Base-by-base conservation (phyloP, 2,329 filamentous ascomycete genomes). In the Raffaelea deltoideospora region DNA sequence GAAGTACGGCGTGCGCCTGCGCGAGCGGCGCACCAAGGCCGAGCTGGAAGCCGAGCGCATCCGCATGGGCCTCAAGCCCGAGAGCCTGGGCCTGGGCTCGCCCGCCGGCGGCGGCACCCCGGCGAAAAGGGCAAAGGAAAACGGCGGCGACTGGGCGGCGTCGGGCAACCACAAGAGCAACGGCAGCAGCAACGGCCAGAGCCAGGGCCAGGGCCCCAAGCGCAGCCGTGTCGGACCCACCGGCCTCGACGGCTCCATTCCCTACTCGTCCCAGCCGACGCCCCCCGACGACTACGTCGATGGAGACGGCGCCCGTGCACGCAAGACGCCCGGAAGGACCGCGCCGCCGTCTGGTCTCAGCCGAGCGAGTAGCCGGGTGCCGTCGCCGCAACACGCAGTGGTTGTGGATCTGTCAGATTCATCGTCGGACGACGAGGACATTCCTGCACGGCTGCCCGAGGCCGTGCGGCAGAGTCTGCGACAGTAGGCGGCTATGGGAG, bases 1-100 rank as follows among this genome's bases (percentile, higher is more conserved):
- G 48, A 71, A 63, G 41, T 73, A 65, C 41, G 69, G 69, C n/a
- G 67, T 75, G 23, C 59, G 61, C 2, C 56, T 74, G 13, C 61
- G 66, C 0, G 58, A 63, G 43, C 55, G 67, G 11, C 63, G 68
- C 1, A 61, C 61, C 3, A 61, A 50, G 41, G 56, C 55, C 0
- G 63, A 66, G 40, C 63, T 70, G 14, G 55, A 62, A 3, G 56
- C 58, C 1, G 59, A 63, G 40, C 51, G 48, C 9, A 54, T 60
- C n/a, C 60, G 62, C 10, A 50, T 55, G 36, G n/a, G n/a, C n/a
- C n/a, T n/a, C n/a, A n/a, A n/a, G n/a, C n/a, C n/a, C n/a, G n/a
- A n/a, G n/a, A n/a, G n/a, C n/a, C n/a, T n/a, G n/a, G n/a, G n/a
- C n/a, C n/a, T n/a, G n/a, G n/a, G n/a, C n/a, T n/a, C n/a, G n/a